A percentile compares a stretch with the other conserved stretches of the same genome.
Evolutionary conservation across 2,329 filamentous ascomycete genomes (phyloP).

Genomic region (Colletotrichum orbiculare): DNA sequence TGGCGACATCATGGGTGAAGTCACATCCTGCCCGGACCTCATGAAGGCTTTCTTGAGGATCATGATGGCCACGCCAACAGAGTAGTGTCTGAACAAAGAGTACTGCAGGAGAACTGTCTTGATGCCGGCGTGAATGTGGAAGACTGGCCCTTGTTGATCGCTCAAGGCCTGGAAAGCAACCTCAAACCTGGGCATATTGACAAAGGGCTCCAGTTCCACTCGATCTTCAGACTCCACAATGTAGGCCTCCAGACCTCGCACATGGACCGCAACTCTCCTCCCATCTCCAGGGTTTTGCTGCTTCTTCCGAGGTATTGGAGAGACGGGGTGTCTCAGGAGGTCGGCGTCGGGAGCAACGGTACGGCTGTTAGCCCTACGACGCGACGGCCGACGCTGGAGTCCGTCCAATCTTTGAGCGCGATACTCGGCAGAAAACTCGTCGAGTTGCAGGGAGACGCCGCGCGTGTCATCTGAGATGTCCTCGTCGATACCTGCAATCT

Average conservation of each 20-base stretch:
- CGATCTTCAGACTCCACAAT: constrained; percentile 89
- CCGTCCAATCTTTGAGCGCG: constrained; percentile 81
- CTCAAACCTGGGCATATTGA: constrained; percentile 88
- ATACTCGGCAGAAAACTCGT: constrained; percentile 91
- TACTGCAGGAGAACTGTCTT: constrained; percentile 86
- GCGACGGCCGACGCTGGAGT: constrained; percentile 65
- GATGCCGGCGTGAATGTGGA: constrained; percentile 86
- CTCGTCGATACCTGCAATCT: constrained; percentile 88
- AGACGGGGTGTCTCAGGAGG: constrained; percentile 60
- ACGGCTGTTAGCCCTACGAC: constrained; percentile 80
- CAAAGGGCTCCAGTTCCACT: constrained; percentile 86
- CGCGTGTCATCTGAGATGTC: constrained; percentile 84
- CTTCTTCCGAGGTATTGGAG: constrained; percentile 61
- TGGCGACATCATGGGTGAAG: constrained; percentile 38
- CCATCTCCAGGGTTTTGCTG: constrained; percentile 75
- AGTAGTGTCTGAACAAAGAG: constrained; percentile 93
- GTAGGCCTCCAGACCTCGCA: constrained; percentile 87
- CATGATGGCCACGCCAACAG: constrained; percentile 82
- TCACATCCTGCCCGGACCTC: constrained; percentile 57
- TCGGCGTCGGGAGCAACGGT: constrained; percentile 78
- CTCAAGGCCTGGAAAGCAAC: constrained; percentile 85
- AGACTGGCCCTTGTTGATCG: constrained; percentile 86
- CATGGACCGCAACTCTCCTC: constrained; percentile 81
- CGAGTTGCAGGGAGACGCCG: constrained; percentile 86
- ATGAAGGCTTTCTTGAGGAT: constrained; percentile 79